Conservation (phyloP, 2,329 filamentous ascomycete genomes). For the Arthrobotrys sphaeroides region DNA sequence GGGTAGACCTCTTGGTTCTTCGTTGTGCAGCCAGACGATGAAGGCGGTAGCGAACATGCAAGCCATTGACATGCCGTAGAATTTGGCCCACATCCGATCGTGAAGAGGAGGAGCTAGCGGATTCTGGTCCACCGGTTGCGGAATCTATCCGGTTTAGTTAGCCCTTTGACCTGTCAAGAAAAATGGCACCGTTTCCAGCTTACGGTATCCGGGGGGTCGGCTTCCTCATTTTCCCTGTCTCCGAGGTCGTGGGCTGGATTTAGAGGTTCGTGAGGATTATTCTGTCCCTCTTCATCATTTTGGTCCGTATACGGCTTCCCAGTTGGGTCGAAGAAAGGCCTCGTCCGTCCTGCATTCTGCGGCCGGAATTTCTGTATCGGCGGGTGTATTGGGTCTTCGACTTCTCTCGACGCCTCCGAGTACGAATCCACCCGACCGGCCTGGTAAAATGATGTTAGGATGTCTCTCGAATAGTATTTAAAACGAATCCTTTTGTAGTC, state of each 20-base stretch:
- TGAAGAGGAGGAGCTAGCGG: constrained; percentile 75
- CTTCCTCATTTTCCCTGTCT: constrained; percentile 66
- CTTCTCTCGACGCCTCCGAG: constrained; percentile 29
- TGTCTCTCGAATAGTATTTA: background rate
- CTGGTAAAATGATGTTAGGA: constrained; percentile 15
- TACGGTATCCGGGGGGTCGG: constrained; percentile 71
- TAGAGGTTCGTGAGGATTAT: constrained; percentile 66
- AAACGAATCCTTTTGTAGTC: constrained; percentile 22
- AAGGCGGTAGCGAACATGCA: constrained; percentile 88
- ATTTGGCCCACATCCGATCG: constrained; percentile 89
- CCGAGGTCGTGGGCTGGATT: constrained; percentile 69
- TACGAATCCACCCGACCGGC: constrained; percentile 14
- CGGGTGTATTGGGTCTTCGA: constrained; percentile 29
- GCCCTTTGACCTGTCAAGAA: background rate
- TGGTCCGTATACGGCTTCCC: constrained; percentile 71
- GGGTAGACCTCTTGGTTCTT: constrained; percentile 72
- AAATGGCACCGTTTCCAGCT: constrained; percentile 36
- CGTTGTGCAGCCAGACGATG: constrained; percentile 86
- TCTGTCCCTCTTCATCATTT: background rate
- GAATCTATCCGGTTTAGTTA: constrained; percentile 54
- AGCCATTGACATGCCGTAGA: constrained; percentile 85
- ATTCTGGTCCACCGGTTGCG: constrained; percentile 58
- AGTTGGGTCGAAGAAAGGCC: background rate
- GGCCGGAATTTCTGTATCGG: constrained; percentile 44
- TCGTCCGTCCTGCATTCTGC: background rate